These are phyloP conservation scores for Anthracocystis setariae DNA, from an alignment of 1,284 basidiomycete genomes.

Conservation along the genomic window DNA sequence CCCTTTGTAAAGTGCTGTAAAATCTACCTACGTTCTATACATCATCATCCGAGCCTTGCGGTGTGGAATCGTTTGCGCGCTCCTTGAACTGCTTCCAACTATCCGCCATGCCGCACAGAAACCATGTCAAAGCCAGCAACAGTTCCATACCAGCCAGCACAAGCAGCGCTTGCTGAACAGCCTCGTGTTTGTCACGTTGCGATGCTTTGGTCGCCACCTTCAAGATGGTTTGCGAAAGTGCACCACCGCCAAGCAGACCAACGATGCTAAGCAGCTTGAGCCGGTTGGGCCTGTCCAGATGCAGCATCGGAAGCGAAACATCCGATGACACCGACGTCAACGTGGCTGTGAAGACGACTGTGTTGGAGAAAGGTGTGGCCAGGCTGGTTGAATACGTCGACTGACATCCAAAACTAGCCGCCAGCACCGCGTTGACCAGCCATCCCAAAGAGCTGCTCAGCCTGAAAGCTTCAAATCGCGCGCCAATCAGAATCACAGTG, in stretches of 20 bases:
- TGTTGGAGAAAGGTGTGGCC: constrained; percentile 40
- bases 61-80: neutral
- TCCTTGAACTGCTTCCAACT: constrained; percentile 13
- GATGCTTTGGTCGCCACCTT: constrained; percentile 32
- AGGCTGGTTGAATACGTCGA: constrained; percentile 36
- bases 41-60: neutral
- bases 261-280: constrained; percentile 36
- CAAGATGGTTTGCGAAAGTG: constrained; percentile 32
- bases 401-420: constrained; percentile 31
- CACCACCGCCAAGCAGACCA: constrained; percentile 30
- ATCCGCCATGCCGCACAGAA: constrained; percentile 13
- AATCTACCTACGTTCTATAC: constrained; percentile 1
- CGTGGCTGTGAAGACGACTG: constrained; percentile 49
- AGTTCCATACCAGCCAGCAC: constrained; percentile 23
- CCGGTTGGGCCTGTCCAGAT: constrained; percentile 10
- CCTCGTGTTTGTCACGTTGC: constrained; percentile 19
- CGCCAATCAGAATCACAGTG: constrained; percentile 19
- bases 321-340: constrained; percentile 41
- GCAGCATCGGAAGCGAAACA: constrained; percentile 20
- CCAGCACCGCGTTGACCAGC: constrained; percentile 34
- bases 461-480: constrained; percentile 7
- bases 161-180: constrained; percentile 31
- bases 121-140: constrained; percentile 21
- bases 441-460: constrained; percentile 24
- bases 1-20: too few species aligned